These are phyloP conservation scores for Lecanoromycetidae sp. DNA, from an alignment of 2,329 filamentous ascomycete genomes.

Conservation along the genomic window DNA sequence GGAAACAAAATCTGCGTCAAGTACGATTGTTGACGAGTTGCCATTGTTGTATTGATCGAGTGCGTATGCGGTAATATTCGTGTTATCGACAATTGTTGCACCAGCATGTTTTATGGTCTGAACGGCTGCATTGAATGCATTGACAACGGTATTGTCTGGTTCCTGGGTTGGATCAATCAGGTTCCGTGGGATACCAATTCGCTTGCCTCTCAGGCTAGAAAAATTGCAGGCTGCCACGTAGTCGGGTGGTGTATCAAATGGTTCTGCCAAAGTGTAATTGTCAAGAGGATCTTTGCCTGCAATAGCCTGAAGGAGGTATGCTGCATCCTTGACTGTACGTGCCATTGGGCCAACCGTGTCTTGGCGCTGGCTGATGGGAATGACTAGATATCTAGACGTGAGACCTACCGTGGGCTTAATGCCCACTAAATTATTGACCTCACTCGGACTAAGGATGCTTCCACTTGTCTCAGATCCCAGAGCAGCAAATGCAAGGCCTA, in stretches of 20 bases:
- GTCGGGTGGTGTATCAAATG: constrained; percentile 41
- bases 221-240: constrained; percentile 48
- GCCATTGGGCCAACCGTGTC: constrained; percentile 48
- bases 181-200: constrained; percentile 54
- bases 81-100: constrained; percentile 47
- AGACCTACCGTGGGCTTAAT: constrained; percentile 58
- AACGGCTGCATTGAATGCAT: constrained; percentile 46
- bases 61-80: constrained; percentile 45
- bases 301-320: constrained; percentile 47
- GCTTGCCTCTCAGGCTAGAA: constrained; percentile 41
- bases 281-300: constrained; percentile 41
- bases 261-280: constrained; percentile 49
- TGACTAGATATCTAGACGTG: constrained; percentile 49
- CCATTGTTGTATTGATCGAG: constrained; percentile 30
- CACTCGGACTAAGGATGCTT: constrained; percentile 47
- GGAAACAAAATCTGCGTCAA: constrained; percentile 47
- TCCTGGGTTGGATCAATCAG: constrained; percentile 33
- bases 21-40: constrained; percentile 31
- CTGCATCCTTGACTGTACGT: constrained; percentile 46
- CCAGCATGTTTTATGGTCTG: constrained; percentile 42
- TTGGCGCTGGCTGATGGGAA: constrained; percentile 50
- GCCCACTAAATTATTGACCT: constrained; percentile 36
- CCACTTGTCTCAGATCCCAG: constrained; percentile 55
- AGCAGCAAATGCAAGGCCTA: constrained; percentile 47
- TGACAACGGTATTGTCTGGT: constrained; percentile 32